Base-by-base conservation (phyloP, 2,329 filamentous ascomycete species). In the Tolypocladium inflatum region DNA sequence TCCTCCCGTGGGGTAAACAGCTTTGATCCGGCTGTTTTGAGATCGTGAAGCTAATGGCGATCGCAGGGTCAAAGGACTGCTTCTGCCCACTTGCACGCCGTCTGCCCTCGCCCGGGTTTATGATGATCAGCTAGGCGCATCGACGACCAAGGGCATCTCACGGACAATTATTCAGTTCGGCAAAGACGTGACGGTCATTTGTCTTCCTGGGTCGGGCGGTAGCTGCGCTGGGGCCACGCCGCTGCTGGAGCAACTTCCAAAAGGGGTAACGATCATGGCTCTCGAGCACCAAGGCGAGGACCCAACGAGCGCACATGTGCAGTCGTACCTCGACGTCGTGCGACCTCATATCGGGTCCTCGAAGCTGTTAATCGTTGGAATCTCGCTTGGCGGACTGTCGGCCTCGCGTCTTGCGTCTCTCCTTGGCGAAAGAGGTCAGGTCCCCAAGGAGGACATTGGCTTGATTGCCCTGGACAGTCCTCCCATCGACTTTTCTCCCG, bases 401-500 rank as follows among this genome's bases (percentile, higher is more conserved):
- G 55, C 55, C 10, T 37, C 51, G 38, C 10, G 37, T n/a, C 48
- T 54, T 5, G 37, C 39, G 33, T 6, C 35, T 15, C 39, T 42
- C 11, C 30, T 56, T 17, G 35, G 30, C 33, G 23, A 43, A 41
- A 15, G 15, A 4, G 23, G 43, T 9, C 11, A 37, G 1, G 17
- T 50, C 13, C 39, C 41, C 13, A 21, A 33, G 45, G n/a, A n/a
- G n/a, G 30, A 41, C 19, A 11, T 45, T 2, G 38, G 48, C 39
- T 43, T 57, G 48, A 15, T 57, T 13, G 55, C 55, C 7, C 55
- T 57, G 35, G 55, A 57, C 50, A 57, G 55, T n/a, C 55, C 55
- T 38, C 37, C 45, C 17, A 51, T 51, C 10, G 26, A 26, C 35
- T 26, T 15, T 9, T 56, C n/a, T 33, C 43, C 43, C 10, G 35